These are phyloP conservation scores for Candida pseudofarinosa DNA, from an alignment of 805 yeast genomes.

Conservation along the genomic window DNA sequence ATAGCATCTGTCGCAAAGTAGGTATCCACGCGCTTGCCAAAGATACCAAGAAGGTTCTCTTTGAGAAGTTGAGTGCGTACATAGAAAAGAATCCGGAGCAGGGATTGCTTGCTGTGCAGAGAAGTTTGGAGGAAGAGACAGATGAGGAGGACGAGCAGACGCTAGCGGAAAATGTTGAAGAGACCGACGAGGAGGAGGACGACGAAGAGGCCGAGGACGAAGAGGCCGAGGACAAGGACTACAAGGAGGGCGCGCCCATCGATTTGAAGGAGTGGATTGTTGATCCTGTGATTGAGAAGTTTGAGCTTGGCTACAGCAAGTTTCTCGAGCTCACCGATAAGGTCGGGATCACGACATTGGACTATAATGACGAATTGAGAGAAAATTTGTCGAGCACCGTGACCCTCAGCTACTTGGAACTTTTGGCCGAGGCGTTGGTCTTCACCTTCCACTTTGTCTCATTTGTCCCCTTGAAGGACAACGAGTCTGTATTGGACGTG, in stretches of 20 bases:
- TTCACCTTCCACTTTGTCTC: slow-evolving; percentile 33
- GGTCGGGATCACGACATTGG: slow-evolving; percentile 32
- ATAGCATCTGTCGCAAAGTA: slow-evolving; percentile 30
- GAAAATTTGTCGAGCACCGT: slow-evolving; percentile 35
- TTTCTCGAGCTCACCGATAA: slow-evolving; percentile 30
- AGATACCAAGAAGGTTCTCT: slow-evolving; percentile 39
- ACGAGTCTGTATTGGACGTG: slow-evolving; percentile 31
- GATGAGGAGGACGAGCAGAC: slow-evolving; percentile 18
- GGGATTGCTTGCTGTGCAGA: slow-evolving; percentile 16
- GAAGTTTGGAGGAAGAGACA: slow-evolving; percentile 16
- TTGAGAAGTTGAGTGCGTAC: slow-evolving; percentile 33
- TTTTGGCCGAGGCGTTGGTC: slow-evolving; percentile 24
- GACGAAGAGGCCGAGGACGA: slow-evolving; percentile 26
- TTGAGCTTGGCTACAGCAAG: slow-evolving; percentile 22
- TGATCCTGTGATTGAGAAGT: slow-evolving; percentile 33
- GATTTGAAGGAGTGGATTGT: slow-evolving; percentile 33
- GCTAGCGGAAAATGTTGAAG: slow-evolving; percentile 14
- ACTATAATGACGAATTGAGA: slow-evolving; percentile 35
- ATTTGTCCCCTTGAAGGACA: slow-evolving; percentile 31
- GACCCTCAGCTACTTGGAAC: slow-evolving; percentile 31
- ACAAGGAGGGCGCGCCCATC: slow-evolving; percentile 36
- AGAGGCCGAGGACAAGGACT: slow-evolving; percentile 34
- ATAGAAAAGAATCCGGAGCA: slow-evolving; percentile 23
- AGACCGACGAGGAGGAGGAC: slow-evolving; percentile 17
- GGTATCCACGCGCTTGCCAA: slow-evolving; percentile 32